phyloP scores from a whole-genome alignment of 345 rosid species.

The Theobroma cacao region DNA sequence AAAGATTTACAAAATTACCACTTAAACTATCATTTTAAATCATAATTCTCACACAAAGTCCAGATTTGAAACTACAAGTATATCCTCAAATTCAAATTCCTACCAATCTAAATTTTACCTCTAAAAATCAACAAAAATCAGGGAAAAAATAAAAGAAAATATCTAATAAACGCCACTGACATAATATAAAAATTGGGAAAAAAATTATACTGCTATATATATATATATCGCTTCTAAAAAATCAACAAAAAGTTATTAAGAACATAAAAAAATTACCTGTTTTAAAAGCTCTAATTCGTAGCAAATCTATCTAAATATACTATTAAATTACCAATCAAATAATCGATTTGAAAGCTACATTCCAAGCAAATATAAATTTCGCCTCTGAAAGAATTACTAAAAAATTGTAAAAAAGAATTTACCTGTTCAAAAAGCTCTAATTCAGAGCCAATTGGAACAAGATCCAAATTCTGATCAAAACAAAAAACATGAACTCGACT shows the following conservation, averaged over 20 bases:
- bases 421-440: constrained; percentile 89
- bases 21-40: background rate
- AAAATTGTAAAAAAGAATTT: background rate
- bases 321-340: background rate
- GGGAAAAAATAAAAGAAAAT: background rate
- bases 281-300: background rate
- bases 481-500: constrained; percentile 95
- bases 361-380: background rate
- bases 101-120: background rate
- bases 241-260: background rate
- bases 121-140: background rate
- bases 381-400: background rate
- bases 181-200: background rate
- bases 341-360: background rate
- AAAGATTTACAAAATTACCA: too few relatives aligned
- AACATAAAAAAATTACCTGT: background rate
- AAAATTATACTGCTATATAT: background rate
- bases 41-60: background rate
- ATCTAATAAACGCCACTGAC: background rate
- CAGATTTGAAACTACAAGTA: background rate
- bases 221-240: background rate
- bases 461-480: constrained; percentile 88
- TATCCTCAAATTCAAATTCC: background rate
- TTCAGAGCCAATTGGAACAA: constrained; percentile 76
- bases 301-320: background rate